Percentiles rank a stretch among this genome's conserved stretches.
Evolutionary conservation across 257 asterid species (phyloP).

Genomic region (Forsythia suspensa): DNA sequence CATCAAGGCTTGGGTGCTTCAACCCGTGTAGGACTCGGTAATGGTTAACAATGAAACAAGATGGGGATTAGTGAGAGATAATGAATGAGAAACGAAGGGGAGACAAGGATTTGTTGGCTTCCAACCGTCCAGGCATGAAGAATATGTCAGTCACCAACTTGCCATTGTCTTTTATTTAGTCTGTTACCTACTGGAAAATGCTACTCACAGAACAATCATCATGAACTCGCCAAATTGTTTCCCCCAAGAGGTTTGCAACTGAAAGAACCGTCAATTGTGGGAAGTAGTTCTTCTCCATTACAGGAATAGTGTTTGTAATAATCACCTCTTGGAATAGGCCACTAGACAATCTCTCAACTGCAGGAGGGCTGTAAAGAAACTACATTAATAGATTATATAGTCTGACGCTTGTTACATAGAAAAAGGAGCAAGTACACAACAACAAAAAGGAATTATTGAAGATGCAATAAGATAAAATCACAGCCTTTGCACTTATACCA

Average conservation of each 20-base stretch:
- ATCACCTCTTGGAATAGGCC: conserved; percentile 97
- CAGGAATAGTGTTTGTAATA: conserved; percentile 81
- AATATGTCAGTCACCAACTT: neutral
- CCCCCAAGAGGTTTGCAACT: conserved; percentile 89
- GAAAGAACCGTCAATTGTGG: conserved; percentile 88
- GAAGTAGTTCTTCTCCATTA: conserved; percentile 69
- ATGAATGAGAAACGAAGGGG: neutral
- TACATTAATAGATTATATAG: neutral
- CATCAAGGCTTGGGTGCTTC: neutral
- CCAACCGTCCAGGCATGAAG: neutral
- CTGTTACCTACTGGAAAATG: conserved; percentile 59
- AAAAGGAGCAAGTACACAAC: neutral
- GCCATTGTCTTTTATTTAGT: neutral
- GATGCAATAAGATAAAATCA: neutral
- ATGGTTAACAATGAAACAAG: neutral
- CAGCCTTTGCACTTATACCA: neutral
- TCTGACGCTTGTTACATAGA: neutral
- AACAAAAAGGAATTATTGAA: neutral
- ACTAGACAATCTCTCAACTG: conserved; percentile 83
- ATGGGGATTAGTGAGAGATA: neutral
- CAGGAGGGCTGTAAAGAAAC: conserved; percentile 74
- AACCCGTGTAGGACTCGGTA: neutral
- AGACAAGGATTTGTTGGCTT: neutral
- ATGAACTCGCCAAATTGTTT: conserved; percentile 95
- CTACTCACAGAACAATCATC: conserved; percentile 96